Evolutionary conservation across 306 rosid species (phyloP).

Genomic region (Prosopis cineraria): DNA sequence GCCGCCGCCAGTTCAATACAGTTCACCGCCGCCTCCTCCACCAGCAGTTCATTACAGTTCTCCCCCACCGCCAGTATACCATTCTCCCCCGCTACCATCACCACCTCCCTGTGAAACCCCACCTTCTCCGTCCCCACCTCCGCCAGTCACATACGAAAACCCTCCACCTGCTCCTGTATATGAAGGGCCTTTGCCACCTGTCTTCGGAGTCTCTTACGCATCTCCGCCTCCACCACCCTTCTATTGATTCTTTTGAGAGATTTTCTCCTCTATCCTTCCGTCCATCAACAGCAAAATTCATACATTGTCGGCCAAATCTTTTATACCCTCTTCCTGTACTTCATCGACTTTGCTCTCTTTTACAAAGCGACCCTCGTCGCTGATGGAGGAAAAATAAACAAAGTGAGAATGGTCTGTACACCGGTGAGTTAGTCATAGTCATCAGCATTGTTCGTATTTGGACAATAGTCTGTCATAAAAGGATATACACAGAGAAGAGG

Average conservation of each 20-base stretch:
- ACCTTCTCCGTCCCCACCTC: constrained; percentile 51
- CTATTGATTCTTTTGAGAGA: constrained; percentile 84
- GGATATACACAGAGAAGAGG: constrained; percentile 40
- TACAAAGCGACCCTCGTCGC: constrained; percentile 71
- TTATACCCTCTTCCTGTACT: constrained; percentile 38
- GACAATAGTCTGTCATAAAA: background rate
- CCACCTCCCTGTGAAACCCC: constrained; percentile 52
- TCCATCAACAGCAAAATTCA: constrained; percentile 32
- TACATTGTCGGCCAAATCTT: constrained; percentile 37
- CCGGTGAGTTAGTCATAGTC: constrained; percentile 23
- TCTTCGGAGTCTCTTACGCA: constrained; percentile 73
- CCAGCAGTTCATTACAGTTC: constrained; percentile 34
- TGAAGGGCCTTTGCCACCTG: constrained; percentile 93
- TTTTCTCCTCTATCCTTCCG: constrained; percentile 59
- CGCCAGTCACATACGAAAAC: constrained; percentile 42
- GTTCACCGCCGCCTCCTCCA: constrained; percentile 41
- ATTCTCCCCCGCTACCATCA: constrained; percentile 44
- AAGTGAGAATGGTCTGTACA: constrained; percentile 30
- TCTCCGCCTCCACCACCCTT: constrained; percentile 98
- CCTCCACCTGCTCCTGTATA: constrained; percentile 87
- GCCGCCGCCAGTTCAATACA: constrained; percentile 46
- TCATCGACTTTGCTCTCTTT: constrained; percentile 23
- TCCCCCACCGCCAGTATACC: constrained; percentile 36
- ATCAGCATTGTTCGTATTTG: constrained; percentile 21
- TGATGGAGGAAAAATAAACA: constrained; percentile 29